Conservation (phyloP, 768 basidiomycete species). For the Collybiopsis luxurians region DNA sequence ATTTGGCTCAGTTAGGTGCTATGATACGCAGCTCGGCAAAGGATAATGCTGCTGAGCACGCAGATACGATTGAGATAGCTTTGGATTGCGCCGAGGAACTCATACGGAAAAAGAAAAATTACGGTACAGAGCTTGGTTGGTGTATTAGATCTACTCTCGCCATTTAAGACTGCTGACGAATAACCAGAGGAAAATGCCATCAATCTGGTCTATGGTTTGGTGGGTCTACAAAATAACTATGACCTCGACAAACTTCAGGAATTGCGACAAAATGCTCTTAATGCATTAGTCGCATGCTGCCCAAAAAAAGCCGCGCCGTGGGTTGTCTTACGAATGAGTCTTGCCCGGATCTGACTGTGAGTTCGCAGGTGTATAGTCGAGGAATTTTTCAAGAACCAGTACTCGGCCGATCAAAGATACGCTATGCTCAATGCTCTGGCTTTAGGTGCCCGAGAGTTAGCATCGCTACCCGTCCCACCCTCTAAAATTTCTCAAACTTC, state of each 20-base stretch:
- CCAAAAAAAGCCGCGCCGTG: conserved; percentile 82
- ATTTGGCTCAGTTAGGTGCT: conserved; percentile 79
- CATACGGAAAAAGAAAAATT: conserved; percentile 78
- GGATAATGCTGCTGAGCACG: conserved; percentile 61
- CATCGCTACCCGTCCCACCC: conserved; percentile 39
- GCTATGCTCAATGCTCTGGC: conserved; percentile 85
- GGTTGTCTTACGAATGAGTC: conserved; percentile 27
- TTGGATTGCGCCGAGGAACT: conserved; percentile 77
- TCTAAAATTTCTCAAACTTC: conserved; percentile 27
- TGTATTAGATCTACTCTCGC: conserved; percentile 8
- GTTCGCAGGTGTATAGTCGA: conserved; percentile 71
- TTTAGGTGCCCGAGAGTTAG: conserved; percentile 82
- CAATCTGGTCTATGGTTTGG: conserved; percentile 69
- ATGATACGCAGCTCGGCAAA: conserved; percentile 60
- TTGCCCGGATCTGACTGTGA: background rate
- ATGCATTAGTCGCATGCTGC: conserved; percentile 76
- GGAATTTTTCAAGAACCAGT: conserved; percentile 93
- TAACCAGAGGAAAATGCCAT: conserved; percentile 84
- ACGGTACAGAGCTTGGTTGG: conserved; percentile 87
- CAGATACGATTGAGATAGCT: conserved; percentile 78
- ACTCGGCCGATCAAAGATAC: conserved; percentile 83
- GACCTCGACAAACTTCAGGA: conserved; percentile 78
- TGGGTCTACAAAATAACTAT: conserved; percentile 80
- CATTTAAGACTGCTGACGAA: background rate
- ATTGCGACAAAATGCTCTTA: conserved; percentile 73